Percentiles rank a stretch among this genome's conserved stretches.
Evolutionary conservation across 2,329 filamentous ascomycete genomes (phyloP).

Genomic region (Diaporthe humulicola): DNA sequence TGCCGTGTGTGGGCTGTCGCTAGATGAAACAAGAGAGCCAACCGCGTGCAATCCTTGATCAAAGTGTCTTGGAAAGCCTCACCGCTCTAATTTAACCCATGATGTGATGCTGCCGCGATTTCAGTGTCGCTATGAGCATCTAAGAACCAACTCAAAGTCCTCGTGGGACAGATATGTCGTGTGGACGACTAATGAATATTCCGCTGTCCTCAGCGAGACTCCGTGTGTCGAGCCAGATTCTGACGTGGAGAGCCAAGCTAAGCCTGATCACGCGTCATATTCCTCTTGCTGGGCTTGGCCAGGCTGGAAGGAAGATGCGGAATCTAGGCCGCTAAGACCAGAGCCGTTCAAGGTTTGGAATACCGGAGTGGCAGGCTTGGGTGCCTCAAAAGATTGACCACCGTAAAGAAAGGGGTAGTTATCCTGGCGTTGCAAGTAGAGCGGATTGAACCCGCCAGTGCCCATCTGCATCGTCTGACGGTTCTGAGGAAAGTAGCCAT

Average conservation of each 20-base stretch:
- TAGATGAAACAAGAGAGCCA: conserved; percentile 11
- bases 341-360: conserved; percentile 27
- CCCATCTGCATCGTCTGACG: conserved; percentile 35
- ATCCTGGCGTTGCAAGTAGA: conserved; percentile 49
- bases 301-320: conserved; percentile 32
- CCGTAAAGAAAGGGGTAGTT: conserved; percentile 40
- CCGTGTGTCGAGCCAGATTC: not conserved
- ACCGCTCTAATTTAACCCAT: not conserved
- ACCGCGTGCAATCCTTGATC: not conserved
- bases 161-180: not conserved
- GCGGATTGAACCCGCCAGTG: conserved; percentile 49
- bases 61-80: conserved; percentile 5
- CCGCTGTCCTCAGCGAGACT: not conserved
- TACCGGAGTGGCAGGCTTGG: conserved; percentile 18
- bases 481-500: conserved; percentile 27
- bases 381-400: conserved; percentile 16
- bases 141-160: not conserved
- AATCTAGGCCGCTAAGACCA: conserved; percentile 9
- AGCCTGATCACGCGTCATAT: conserved; percentile 31
- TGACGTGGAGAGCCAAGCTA: not conserved
- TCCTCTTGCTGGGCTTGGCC: conserved; percentile 25
- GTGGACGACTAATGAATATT: not conserved
- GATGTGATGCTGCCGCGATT: not conserved
- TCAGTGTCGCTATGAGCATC: not conserved
- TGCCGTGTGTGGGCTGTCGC: conserved; percentile 6